Conservation (phyloP, 73 alveolate genomes). For the Loxodes magnus region DNA sequence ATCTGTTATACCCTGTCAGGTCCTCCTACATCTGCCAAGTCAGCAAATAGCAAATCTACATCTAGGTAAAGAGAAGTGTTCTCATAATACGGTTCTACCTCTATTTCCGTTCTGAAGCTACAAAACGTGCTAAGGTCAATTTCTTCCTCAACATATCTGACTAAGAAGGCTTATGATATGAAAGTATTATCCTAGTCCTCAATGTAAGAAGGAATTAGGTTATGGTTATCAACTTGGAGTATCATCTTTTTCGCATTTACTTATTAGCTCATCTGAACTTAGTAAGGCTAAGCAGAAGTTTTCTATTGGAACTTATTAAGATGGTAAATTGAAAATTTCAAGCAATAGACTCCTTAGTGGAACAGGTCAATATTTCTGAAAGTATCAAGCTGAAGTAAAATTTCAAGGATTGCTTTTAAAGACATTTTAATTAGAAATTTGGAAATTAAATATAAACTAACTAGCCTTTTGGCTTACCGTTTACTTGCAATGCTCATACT, state of each 20-base stretch:
- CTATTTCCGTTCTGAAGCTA: constrained; percentile 62
- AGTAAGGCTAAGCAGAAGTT: not conserved
- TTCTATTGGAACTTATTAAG: not conserved
- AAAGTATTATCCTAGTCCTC: constrained; percentile 25
- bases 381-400: constrained; percentile 26
- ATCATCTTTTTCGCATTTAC: not conserved
- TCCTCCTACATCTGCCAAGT: constrained; percentile 20
- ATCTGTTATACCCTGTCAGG: constrained; percentile 8
- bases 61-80: constrained; percentile 28
- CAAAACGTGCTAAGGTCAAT: constrained; percentile 38
- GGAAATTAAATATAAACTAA: no score
- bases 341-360: constrained; percentile 40
- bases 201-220: constrained; percentile 20
- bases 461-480: no score
- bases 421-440: constrained; percentile 27
- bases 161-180: constrained; percentile 46
- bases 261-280: not conserved
- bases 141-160: constrained; percentile 63
- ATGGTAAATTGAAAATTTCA: constrained; percentile 17
- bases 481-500: no score
- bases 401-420: constrained; percentile 24
- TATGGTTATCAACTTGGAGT: not conserved
- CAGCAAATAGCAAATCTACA: constrained; percentile 61
- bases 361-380: constrained; percentile 46
- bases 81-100: constrained; percentile 2